Base-by-base conservation (phyloP, 768 basidiomycete genomes). In the Lactarius pseudohatsudake region DNA sequence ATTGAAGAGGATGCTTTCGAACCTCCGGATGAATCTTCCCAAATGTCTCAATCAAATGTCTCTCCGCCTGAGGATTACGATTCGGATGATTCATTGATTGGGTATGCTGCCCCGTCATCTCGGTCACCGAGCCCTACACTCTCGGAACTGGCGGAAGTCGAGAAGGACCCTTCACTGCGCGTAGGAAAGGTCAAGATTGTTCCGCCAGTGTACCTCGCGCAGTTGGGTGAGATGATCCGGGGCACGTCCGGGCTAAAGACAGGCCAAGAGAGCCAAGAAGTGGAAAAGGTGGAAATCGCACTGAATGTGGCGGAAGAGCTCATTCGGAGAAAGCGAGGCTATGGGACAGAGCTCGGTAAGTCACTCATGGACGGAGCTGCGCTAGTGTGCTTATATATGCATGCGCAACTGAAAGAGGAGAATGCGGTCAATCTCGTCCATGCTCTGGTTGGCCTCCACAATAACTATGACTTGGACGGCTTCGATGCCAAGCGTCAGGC, bases 131-230 rank as follows among this genome's bases (percentile, higher is more conserved):
- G 94, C 2, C 96, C 95, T 0, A 90, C 90, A 0, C 87, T 86
- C 3, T 86, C 86, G 3, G 90, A 92, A 70, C 84, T 96, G 8
- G 89, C 83, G 22, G 94, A 92, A 72, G 88, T 92, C 38, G 92
- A 91, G 72, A 87, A 84, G 60, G 94, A 98, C 70, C 96, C 96
- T 0, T 88, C 91, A 2, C 78, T 96, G 41, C 85, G 83, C 57
- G 81, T 91, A 8, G 87, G 86, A 8, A 77, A 77, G 40, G 88
- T 87, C 77, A 93, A 88, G 71, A 81, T 90, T 16, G 74, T 82
- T n/a, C 83, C 87, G 20, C 97, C 97, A 0, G 92, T 98, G 10
- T 99, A 98, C 75, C 85, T 98, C 15, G 84, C 84, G 9, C 95
- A 98, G 73, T 81, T 99, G 5, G 87, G 87, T 4, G 85, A 86